Evolutionary conservation across 2,329 filamentous ascomycete genomes (phyloP).

Genomic region (Aureobasidium namibiae): DNA sequence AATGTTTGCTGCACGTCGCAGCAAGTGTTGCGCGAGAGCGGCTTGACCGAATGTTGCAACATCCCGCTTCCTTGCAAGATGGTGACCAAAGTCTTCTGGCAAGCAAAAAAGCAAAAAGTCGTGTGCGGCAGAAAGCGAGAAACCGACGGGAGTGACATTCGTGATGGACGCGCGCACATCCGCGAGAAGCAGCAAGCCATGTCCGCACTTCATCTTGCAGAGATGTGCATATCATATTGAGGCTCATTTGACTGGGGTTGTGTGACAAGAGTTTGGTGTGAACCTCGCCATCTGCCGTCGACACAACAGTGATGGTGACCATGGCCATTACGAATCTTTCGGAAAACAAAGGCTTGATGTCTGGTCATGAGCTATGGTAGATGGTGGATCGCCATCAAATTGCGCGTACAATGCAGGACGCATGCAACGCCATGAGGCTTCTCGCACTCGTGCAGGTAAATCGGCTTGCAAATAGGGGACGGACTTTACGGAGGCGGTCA

Average conservation of each 20-base stretch:
- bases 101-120: neutral
- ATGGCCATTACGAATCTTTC: neutral
- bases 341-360: neutral
- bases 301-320: neutral
- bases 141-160: neutral
- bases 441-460: neutral
- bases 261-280: neutral
- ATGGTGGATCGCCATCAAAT: neutral
- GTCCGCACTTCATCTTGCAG: neutral
- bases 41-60: neutral
- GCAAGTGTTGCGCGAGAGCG: neutral
- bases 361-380: neutral
- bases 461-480: neutral
- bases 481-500: constrained; percentile 7
- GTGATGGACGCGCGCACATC: neutral
- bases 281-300: neutral
- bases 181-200: neutral
- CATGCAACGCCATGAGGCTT: neutral
- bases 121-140: neutral
- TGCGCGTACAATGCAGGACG: constrained; percentile 3
- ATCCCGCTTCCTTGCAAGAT: neutral
- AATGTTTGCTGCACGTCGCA: no score
- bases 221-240: neutral
- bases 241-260: neutral
- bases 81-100: neutral